Evolutionary conservation across 1,139 yeast genomes (phyloP), one percentile per base, ranked within the genome.

Genomic region (Suhomyces anneliseae): DNA sequence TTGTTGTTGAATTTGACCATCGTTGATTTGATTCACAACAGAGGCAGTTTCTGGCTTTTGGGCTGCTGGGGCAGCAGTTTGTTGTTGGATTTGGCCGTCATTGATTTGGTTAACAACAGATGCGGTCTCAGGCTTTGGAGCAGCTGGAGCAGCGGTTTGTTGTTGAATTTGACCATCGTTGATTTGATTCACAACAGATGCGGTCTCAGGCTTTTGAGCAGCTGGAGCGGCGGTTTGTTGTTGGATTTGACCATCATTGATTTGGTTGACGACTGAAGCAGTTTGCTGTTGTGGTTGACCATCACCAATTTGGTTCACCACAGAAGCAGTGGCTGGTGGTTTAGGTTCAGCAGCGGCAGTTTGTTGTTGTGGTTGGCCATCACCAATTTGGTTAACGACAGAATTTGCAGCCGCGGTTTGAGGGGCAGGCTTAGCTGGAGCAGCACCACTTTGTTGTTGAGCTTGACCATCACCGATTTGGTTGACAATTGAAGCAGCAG

Each of bases 41-140:
- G 15, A 14, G 2, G 15, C 15, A 2, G 15, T 14, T 2, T 14
- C 15, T 2, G 15, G 15, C 15, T 14, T 14, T 31, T 70, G 56
- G 9, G 39, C 35, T 34, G 58, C 37, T 34, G 15, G 42, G 6
- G 55, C 57, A 36, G 51, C 35, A 68, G 52, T 37, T 62, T 50
- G 65, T 47, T 76, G 71, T 60, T 75, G 87, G 56, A 80, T 69
- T 70, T 82, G 87, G 49, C 78, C 79, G 49, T 71, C 76, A 49
- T 61, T 60, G 50, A 74, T 65, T 61, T 67, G 56, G 73, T 60
- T 59, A 58, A 70, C 53, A 37, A 69, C 63, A 12, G 66, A 64
- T 38, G 65, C 52, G 43, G 69, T 62, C 49, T 64, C 59, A 14
- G 15, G 15, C 15, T 14, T 14, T 14, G 15, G 15, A 36, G 75